Evolutionary conservation across 2,329 filamentous ascomycete genomes (phyloP).

Genomic region (Metarhizium sp.): DNA sequence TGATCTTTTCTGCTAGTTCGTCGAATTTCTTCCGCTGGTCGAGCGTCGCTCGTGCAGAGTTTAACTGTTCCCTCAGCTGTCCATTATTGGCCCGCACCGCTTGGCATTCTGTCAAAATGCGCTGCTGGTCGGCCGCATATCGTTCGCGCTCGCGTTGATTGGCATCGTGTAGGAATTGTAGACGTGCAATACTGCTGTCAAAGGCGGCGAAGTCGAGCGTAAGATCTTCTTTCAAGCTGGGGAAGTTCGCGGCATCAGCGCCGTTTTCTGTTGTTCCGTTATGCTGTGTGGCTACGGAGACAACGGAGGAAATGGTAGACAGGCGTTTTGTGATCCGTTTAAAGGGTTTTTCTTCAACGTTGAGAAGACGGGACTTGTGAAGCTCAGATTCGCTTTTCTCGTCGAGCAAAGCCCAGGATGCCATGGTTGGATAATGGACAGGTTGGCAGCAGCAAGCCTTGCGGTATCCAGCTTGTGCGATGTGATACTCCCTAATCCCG

Average conservation of each 20-base stretch:
- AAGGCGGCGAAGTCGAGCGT: slow-evolving; percentile 83
- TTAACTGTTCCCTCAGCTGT: slow-evolving; percentile 63
- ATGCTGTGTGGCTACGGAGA: slow-evolving; percentile 23
- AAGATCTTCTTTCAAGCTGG: slow-evolving; percentile 66
- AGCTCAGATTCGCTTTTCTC: slow-evolving; percentile 73
- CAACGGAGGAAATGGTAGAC: slow-evolving; percentile 55
- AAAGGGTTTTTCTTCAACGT: slow-evolving; percentile 88
- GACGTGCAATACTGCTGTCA: slow-evolving; percentile 74
- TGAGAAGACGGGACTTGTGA: slow-evolving; percentile 77
- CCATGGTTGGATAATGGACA: slow-evolving; percentile 19
- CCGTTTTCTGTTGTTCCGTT: slow-evolving; percentile 25
- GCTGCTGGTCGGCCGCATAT: slow-evolving; percentile 70
- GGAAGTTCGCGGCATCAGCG: slow-evolving; percentile 20
- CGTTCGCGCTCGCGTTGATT: slow-evolving; percentile 77
- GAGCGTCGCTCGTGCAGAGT: slow-evolving; percentile 65
- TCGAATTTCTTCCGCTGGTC: slow-evolving; percentile 79
- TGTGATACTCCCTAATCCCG: not conserved
- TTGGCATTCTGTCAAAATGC: slow-evolving; percentile 71
- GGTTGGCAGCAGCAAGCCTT: not conserved
- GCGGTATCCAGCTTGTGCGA: not conserved
- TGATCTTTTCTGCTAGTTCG: slow-evolving; percentile 78
- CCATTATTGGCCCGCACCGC: slow-evolving; percentile 67
- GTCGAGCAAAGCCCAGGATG: slow-evolving; percentile 58
- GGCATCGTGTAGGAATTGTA: slow-evolving; percentile 77
- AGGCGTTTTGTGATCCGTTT: slow-evolving; percentile 80